Evolutionary conservation across 352 stramenopile species (phyloP).

Genomic region (Globisporangium cederbergense): DNA sequence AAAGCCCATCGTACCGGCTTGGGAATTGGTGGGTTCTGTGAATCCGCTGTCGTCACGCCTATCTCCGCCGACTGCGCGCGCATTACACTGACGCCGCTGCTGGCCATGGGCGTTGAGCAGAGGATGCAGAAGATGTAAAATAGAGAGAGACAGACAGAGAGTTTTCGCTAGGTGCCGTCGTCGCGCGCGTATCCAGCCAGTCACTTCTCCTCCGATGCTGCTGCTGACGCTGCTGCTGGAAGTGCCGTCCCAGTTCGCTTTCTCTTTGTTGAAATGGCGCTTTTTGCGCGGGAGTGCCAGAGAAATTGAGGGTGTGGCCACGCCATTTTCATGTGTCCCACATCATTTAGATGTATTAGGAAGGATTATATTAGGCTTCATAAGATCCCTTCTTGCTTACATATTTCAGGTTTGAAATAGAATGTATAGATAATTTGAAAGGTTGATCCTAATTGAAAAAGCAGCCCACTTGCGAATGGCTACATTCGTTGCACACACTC

Average conservation of each 20-base stretch:
- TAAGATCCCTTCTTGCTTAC: background rate
- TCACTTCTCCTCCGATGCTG: background rate
- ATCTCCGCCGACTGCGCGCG: background rate
- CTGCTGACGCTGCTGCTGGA: background rate
- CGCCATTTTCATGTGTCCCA: background rate
- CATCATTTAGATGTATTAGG: no score
- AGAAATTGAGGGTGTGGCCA: background rate
- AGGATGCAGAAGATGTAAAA: background rate
- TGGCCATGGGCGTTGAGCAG: background rate
- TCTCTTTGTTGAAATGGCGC: background rate
- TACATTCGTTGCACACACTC: slow-evolving; percentile 2
- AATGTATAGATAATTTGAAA: no score
- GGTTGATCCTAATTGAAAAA: no score
- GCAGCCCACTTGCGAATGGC: background rate
- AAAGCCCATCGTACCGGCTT: background rate
- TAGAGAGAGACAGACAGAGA: background rate
- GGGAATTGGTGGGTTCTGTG: background rate
- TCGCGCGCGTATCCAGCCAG: background rate
- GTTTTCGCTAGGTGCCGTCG: background rate
- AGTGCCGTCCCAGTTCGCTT: background rate
- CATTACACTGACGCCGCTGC: background rate
- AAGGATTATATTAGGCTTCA: no score
- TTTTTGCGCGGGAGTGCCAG: slow-evolving; percentile 4
- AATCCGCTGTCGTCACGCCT: background rate
- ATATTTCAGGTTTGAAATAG: background rate